Evolutionary conservation across 768 basidiomycete species (phyloP).

Genomic region (Baorangia bicolor): DNA sequence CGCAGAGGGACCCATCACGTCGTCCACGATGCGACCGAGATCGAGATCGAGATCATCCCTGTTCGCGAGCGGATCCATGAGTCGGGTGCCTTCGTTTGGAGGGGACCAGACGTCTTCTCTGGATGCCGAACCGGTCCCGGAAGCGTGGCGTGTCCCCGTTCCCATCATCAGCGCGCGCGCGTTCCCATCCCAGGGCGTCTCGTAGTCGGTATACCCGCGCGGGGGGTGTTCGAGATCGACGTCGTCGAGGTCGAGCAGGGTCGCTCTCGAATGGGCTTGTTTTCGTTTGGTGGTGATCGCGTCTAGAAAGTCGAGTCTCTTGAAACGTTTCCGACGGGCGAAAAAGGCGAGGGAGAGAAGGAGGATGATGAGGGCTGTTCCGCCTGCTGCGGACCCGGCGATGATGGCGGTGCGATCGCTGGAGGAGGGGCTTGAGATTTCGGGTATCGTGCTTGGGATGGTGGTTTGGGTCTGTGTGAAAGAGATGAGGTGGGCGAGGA

Average conservation of each 20-base stretch:
- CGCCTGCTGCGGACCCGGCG: conserved; percentile 41
- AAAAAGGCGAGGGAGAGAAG: conserved; percentile 38
- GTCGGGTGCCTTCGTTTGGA: conserved; percentile 30
- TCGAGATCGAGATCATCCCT: conserved; percentile 32
- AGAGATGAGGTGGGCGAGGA: neutral
- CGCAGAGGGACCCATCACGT: conserved; percentile 49
- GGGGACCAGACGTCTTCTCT: conserved; percentile 47
- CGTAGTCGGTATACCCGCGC: conserved; percentile 18
- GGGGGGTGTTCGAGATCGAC: conserved; percentile 5
- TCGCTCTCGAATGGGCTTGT: conserved; percentile 19
- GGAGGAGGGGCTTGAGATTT: neutral
- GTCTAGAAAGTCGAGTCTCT: conserved; percentile 31
- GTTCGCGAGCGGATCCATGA: conserved; percentile 18
- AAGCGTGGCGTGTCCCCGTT: neutral
- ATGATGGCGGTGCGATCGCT: conserved; percentile 40
- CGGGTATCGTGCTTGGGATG: conserved; percentile 22
- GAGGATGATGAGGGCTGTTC: conserved; percentile 36
- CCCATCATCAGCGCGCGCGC: neutral
- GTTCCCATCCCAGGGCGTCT: conserved; percentile 19
- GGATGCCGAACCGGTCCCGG: conserved; percentile 48
- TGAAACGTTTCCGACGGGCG: conserved; percentile 38
- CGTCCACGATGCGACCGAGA: conserved; percentile 43
- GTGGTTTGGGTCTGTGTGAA: conserved; percentile 12
- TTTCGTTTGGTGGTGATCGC: conserved; percentile 26
- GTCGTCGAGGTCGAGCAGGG: conserved; percentile 23